phyloP scores from a whole-genome alignment of 208 protist genomes.

The Tritrichomonas musculus region DNA sequence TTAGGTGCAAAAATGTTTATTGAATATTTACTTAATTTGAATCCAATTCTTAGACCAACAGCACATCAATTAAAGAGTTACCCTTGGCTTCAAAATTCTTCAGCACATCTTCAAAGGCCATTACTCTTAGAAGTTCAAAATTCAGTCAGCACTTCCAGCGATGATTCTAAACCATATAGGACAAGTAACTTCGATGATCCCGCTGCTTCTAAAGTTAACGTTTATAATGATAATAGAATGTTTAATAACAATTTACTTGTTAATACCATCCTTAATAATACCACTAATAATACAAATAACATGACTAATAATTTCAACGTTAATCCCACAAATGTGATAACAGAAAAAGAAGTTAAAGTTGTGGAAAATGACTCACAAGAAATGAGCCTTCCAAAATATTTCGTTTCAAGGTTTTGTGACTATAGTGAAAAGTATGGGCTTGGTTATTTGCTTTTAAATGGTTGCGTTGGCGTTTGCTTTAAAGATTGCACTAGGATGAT shows the following conservation, averaged over 20 bases:
- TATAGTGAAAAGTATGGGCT: constrained; percentile 86
- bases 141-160: not conserved
- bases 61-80: constrained; percentile 69
- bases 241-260: too few relatives aligned
- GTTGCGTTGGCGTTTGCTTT: constrained; percentile 84
- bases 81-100: constrained; percentile 66
- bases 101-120: constrained; percentile 43
- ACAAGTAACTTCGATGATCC: not conserved
- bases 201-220: not conserved
- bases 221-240: not conserved
- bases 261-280: too few relatives aligned
- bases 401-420: constrained; percentile 20
- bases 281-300: too few relatives aligned
- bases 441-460: constrained; percentile 81
- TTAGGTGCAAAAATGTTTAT: constrained; percentile 73
- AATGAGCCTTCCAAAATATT: constrained; percentile 74
- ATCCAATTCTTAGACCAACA: constrained; percentile 68
- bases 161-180: not conserved
- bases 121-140: not conserved
- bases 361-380: constrained; percentile 62
- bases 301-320: too few relatives aligned
- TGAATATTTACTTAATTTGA: constrained; percentile 57
- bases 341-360: not conserved
- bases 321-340: not conserved
- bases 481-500: constrained; percentile 91